Evolutionary conservation across 495 filamentous ascomycete genomes (phyloP), one percentile per base, ranked within the genome.

Genomic region (Polyplosphaeria fusca): DNA sequence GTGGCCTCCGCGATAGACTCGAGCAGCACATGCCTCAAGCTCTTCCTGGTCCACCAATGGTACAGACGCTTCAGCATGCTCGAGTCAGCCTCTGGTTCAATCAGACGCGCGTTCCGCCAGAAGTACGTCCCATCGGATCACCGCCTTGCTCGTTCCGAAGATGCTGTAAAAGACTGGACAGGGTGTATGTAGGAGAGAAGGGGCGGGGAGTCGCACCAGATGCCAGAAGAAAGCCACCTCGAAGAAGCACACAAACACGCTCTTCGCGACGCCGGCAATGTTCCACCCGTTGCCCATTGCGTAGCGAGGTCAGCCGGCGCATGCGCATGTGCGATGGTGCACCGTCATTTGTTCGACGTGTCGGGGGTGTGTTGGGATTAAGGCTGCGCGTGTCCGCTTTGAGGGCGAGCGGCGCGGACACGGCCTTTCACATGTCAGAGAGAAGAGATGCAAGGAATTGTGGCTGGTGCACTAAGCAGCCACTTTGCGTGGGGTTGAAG

Each of bases 1-100:
- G 77, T 73, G 2, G 91, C 87, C 42, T 80, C 78, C 41, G 72
- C 75, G 18, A 95, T 74, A 14, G 70, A 67, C 37, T 83, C 76
- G 37, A 83, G 73, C 68, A 83, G 77, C 26, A 76, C 63, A 37
- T 84, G 75, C 13, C 75, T 70, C 4, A 77, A 68, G 32, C 71
- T 77, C 66, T 79, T 82, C 37, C 71, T 70, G 25, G 65, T 77
- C 71, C 80, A 80, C 76, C 82, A 84, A 26, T 58, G 60, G 58
- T 76, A 68, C 25, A 84, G 67, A 70, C 77, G 79, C 84, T 86
- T 47, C 9, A 67, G 19, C 47, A 60, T 57, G 12, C 26, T 52
- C 54, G 47, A 35, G 14, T 35, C 30, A 35, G 30, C 30, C 7
- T 35, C 7, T 35, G 7, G 30, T 35, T 14, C n/a, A n/a, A n/a